A percentile compares a stretch with the other conserved stretches of the same genome.
phyloP scores from a whole-genome alignment of 2,329 filamentous ascomycete species.

The Neonectria faginata region DNA sequence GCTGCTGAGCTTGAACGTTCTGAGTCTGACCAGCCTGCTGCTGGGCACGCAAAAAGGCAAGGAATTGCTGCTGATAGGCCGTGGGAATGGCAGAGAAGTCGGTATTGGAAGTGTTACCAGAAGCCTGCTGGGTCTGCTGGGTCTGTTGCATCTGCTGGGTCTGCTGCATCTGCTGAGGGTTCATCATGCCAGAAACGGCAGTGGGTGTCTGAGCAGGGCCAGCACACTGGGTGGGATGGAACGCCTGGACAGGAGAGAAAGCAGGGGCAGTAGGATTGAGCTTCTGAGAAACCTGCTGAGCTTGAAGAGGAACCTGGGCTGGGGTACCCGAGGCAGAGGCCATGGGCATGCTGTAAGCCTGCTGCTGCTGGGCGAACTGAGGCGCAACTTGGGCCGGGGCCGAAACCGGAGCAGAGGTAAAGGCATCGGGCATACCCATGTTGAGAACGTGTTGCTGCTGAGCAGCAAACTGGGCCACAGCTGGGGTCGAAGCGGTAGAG shows the following conservation, averaged over 20 bases:
- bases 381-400: not conserved
- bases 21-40: not conserved
- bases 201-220: not conserved
- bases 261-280: not conserved
- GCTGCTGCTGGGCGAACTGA: constrained; percentile 3
- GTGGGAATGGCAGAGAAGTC: not conserved
- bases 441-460: not conserved
- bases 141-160: not conserved
- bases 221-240: not conserved
- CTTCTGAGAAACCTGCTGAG: not conserved
- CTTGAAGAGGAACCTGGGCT: not conserved
- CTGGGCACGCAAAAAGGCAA: not conserved
- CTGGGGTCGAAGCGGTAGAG: too few species aligned
- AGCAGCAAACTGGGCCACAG: too few species aligned
- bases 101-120: not conserved
- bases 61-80: not conserved
- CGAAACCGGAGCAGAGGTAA: not conserved
- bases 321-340: not conserved
- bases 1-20: not conserved
- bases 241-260: not conserved
- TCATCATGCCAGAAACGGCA: not conserved
- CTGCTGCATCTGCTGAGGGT: not conserved
- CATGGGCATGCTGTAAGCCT: not conserved
- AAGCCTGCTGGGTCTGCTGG: not conserved
- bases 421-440: not conserved